These are phyloP conservation scores for Typha latifolia DNA, from an alignment of 176 grass and related monocot species.

Conservation along the genomic window DNA sequence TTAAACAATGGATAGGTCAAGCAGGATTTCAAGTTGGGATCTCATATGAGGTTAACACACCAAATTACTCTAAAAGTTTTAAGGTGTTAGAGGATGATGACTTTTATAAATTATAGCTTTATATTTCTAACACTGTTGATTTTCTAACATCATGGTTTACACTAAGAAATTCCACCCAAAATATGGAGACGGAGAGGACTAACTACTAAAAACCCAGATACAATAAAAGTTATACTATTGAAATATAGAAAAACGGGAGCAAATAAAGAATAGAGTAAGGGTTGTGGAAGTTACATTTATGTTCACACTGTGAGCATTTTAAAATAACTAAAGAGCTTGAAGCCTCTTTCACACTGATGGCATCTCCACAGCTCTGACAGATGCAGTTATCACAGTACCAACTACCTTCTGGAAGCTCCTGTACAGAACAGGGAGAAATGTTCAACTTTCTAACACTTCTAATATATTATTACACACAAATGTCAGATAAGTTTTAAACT, in stretches of 20 bases:
- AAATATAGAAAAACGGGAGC: slow-evolving; percentile 1
- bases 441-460: background rate
- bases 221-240: background rate
- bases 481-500: too few relatives aligned
- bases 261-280: slow-evolving; percentile 3
- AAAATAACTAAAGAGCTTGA: slow-evolving; percentile 31
- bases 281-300: slow-evolving; percentile 42
- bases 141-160: too few relatives aligned
- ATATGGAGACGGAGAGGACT: background rate
- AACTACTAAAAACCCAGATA: background rate
- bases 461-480: background rate
- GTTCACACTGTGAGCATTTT: slow-evolving; percentile 60
- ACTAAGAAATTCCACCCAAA: too few relatives aligned
- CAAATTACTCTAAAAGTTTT: too few relatives aligned
- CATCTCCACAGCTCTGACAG: slow-evolving; percentile 46
- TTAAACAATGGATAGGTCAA: too few relatives aligned
- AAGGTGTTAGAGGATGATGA: too few relatives aligned
- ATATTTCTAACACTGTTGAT: too few relatives aligned
- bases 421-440: slow-evolving; percentile 5
- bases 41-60: too few relatives aligned
- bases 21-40: too few relatives aligned
- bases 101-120: too few relatives aligned
- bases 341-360: slow-evolving; percentile 40
- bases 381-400: slow-evolving; percentile 85
- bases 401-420: slow-evolving; percentile 75